phyloP scores from a whole-genome alignment of 2,329 filamentous ascomycete genomes.

The Cladosporium sp. region DNA sequence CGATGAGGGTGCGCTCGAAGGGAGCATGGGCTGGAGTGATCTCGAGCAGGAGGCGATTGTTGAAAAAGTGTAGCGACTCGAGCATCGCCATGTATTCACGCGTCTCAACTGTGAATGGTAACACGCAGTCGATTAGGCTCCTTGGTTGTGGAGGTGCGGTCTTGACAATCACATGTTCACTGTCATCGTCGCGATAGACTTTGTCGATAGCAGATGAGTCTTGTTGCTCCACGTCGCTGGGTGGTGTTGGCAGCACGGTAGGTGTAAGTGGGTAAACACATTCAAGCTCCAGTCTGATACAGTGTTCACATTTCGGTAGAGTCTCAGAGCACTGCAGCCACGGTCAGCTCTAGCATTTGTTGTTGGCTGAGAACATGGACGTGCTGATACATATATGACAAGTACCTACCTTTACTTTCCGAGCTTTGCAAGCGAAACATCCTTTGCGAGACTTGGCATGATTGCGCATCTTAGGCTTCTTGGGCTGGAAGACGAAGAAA shows the following conservation, averaged over 20 bases:
- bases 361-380: too few species aligned
- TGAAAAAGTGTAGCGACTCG: neutral
- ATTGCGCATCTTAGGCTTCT: neutral
- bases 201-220: neutral
- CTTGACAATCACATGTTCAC: neutral
- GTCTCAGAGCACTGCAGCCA: neutral
- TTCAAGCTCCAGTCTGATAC: neutral
- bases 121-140: neutral
- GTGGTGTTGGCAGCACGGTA: neutral
- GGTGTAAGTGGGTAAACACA: neutral
- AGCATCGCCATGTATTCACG: neutral
- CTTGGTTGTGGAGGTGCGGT: neutral
- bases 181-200: neutral
- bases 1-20: neutral
- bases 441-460: constrained; percentile 8
- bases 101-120: neutral
- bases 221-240: neutral
- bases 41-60: neutral
- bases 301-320: neutral
- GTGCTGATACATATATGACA: neutral
- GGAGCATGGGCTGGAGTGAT: neutral
- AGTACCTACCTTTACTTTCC: neutral
- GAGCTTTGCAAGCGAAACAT: neutral
- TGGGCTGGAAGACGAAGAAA: neutral
- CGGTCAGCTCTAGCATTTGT: neutral